A percentile compares a stretch with the other conserved stretches of the same genome.
Evolutionary conservation across 1,284 basidiomycete genomes (phyloP).

Genomic region (Leccinum glutinopallens): DNA sequence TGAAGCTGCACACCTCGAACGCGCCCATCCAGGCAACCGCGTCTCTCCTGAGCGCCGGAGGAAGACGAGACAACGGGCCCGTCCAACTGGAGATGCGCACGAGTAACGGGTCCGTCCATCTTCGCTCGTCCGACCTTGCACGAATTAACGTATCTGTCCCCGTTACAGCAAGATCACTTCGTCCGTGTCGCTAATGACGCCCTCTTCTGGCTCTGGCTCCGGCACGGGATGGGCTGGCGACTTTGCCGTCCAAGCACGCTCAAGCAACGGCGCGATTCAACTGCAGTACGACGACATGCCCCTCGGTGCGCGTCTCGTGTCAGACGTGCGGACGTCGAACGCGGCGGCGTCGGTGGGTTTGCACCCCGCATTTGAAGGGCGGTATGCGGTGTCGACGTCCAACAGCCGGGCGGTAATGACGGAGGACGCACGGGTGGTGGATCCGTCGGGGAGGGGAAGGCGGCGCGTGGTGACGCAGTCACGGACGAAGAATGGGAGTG

Average conservation of each 20-base stretch:
- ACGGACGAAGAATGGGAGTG: neutral
- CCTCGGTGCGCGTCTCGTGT: constrained; percentile 32
- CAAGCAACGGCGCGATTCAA: too few species aligned
- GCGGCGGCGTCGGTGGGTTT: constrained; percentile 37
- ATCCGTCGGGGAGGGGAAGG: constrained; percentile 42
- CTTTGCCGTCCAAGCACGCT: too few species aligned
- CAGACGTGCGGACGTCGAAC: constrained; percentile 43
- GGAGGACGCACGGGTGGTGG: constrained; percentile 24
- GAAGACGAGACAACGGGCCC: constrained; percentile 2
- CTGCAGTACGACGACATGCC: constrained; percentile 41
- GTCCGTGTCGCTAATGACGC: constrained; percentile 15
- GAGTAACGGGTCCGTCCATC: constrained; percentile 38
- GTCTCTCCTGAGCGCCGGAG: constrained; percentile 28
- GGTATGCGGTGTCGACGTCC: constrained; percentile 40
- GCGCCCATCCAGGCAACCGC: constrained; percentile 38
- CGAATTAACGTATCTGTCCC: neutral
- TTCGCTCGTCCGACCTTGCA: neutral
- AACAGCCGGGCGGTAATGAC: constrained; percentile 25
- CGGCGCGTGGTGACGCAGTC: constrained; percentile 26
- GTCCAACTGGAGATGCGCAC: constrained; percentile 37
- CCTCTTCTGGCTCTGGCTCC: constrained; percentile 6
- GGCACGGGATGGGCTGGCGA: too few species aligned
- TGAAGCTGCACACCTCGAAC: constrained; percentile 44
- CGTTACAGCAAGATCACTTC: constrained; percentile 21
- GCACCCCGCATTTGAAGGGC: constrained; percentile 46